Evolutionary conservation across 2,329 filamentous ascomycete species (phyloP).

Genomic region (Fusarium ramigenum): DNA sequence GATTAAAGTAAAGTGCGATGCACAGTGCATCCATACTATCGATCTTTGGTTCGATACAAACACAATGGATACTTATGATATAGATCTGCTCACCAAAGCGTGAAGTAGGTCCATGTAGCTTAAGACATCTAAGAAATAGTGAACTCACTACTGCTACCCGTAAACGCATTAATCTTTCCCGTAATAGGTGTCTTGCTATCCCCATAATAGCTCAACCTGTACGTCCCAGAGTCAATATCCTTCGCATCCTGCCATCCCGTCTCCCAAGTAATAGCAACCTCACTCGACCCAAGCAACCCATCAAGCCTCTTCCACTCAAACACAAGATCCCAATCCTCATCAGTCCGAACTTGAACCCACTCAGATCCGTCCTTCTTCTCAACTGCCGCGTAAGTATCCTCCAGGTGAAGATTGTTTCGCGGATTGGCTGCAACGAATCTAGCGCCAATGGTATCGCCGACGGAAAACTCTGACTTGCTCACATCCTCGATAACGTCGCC

Average conservation of each 20-base stretch:
- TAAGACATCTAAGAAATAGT: not conserved
- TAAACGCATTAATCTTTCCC: not conserved
- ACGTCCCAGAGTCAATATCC: not conserved
- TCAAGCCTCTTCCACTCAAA: slow-evolving; percentile 17
- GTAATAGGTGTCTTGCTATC: slow-evolving; percentile 1
- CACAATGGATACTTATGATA: too few species aligned
- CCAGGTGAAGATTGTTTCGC: not conserved
- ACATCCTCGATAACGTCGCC: not conserved
- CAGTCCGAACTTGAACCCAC: not conserved
- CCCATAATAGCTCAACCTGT: not conserved
- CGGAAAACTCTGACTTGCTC: not conserved
- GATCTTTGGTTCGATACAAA: too few species aligned
- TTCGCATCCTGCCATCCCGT: not conserved
- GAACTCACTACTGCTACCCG: not conserved
- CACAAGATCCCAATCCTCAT: slow-evolving; percentile 2
- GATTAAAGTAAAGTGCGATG: too few species aligned
- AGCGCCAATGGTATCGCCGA: not conserved
- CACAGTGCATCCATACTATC: too few species aligned
- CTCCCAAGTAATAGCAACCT: not conserved
- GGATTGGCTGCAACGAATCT: not conserved
- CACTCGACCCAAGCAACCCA: not conserved
- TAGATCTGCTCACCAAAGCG: too few species aligned
- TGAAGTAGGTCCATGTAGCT: too few species aligned
- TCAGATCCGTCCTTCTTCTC: not conserved
- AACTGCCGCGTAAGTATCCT: not conserved